A percentile compares a stretch with the other conserved stretches of the same genome.
Conservation (phyloP, 148 eudicot species). For the Pouteria glomerata region DNA sequence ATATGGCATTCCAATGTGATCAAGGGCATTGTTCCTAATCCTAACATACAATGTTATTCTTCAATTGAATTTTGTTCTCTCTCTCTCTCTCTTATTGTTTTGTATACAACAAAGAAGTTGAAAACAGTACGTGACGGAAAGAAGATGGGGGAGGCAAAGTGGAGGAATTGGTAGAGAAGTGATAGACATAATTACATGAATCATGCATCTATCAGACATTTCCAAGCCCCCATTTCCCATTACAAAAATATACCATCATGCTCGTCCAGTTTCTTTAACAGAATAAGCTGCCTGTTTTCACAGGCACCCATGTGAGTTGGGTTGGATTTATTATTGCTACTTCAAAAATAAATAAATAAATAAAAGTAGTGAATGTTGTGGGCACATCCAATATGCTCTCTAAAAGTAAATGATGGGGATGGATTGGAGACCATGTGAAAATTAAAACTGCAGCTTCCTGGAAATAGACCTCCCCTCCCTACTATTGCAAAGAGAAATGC, state of each 20-base stretch:
- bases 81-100: no score
- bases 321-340: no score
- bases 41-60: no score
- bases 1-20: no score
- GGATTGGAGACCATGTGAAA: conserved; percentile 44
- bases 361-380: not conserved
- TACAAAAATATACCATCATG: not conserved
- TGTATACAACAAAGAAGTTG: no score
- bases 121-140: no score
- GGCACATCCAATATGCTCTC: not conserved
- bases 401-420: conserved; percentile 20
- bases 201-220: not conserved
- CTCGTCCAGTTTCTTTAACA: not conserved
- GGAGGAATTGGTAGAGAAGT: not conserved
- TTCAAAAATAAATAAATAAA: not conserved
- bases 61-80: no score
- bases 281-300: conserved; percentile 22
- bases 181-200: conserved; percentile 6
- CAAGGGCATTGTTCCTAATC: no score
- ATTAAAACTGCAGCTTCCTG: no score
- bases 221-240: not conserved
- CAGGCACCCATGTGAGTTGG: conserved; percentile 33
- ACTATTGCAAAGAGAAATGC: no score
- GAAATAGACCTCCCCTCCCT: no score
- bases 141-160: no score